Conservation (phyloP, 2,329 filamentous ascomycete genomes). For the Penicillium sp. region DNA sequence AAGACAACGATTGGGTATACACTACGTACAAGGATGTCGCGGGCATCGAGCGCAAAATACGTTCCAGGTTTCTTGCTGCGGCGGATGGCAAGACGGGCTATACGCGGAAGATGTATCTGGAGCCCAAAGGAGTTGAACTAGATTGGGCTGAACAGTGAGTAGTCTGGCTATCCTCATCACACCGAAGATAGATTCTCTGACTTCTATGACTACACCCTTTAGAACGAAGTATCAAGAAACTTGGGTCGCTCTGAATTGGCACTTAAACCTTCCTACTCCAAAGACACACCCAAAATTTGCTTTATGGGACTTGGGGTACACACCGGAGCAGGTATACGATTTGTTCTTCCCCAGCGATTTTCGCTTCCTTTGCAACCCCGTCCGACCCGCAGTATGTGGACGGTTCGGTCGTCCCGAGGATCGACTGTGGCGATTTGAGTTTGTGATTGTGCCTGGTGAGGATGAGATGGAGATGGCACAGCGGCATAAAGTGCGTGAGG, state of each 20-base stretch:
- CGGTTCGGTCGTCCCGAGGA: constrained; percentile 46
- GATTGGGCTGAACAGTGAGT: constrained; percentile 29
- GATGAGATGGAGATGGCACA: constrained; percentile 26
- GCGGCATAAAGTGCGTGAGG: constrained; percentile 18
- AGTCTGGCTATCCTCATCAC: neutral
- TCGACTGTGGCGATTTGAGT: constrained; percentile 18
- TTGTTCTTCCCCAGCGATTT: constrained; percentile 50
- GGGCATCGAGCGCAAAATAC: neutral
- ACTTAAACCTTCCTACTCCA: constrained; percentile 47
- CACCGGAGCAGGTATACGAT: constrained; percentile 51
- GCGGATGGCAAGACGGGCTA: constrained; percentile 54
- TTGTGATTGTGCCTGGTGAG: no score
- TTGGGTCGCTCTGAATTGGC: constrained; percentile 54
- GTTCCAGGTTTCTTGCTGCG: constrained; percentile 39
- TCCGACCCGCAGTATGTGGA: constrained; percentile 47
- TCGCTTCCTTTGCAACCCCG: constrained; percentile 48
- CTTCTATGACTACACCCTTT: neutral
- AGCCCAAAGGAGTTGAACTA: constrained; percentile 43
- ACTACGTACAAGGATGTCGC: constrained; percentile 1
- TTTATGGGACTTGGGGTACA: constrained; percentile 50
- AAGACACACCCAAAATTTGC: constrained; percentile 52
- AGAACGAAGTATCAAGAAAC: constrained; percentile 30
- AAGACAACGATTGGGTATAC: constrained; percentile 14
- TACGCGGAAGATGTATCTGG: constrained; percentile 50
- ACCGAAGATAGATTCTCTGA: neutral